A percentile compares a stretch with the other conserved stretches of the same genome.
phyloP scores from a whole-genome alignment of 2,329 filamentous ascomycete genomes.

The Sarocladium kiliense region DNA sequence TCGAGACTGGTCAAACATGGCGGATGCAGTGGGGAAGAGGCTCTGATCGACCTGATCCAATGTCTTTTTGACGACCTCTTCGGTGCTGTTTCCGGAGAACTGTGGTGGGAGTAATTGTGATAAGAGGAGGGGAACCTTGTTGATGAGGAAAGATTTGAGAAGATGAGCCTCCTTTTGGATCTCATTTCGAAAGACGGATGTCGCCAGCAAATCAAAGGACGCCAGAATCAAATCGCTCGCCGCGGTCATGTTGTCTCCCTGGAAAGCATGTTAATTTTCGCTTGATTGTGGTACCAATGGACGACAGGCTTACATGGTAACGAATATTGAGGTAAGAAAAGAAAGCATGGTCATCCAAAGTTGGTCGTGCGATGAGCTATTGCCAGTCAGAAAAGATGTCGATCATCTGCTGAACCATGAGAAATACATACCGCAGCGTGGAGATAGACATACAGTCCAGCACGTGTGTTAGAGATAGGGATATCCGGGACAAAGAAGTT shows the following conservation, averaged over 20 bases:
- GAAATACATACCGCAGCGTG: conserved; percentile 63
- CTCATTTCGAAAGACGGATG: conserved; percentile 68
- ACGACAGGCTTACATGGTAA: conserved; percentile 59
- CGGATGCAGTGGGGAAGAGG: conserved; percentile 58
- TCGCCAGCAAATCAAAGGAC: conserved; percentile 84
- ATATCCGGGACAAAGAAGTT: conserved; percentile 56
- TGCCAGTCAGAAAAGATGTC: conserved; percentile 80
- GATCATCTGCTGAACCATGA: conserved; percentile 58
- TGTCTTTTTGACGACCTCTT: conserved; percentile 67
- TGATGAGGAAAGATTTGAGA: conserved; percentile 80
- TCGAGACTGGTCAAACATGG: conserved; percentile 56
- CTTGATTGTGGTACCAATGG: too few species aligned
- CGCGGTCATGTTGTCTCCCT: conserved; percentile 73
- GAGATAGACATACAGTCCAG: conserved; percentile 79
- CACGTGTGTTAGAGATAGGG: conserved; percentile 68
- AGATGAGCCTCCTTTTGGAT: conserved; percentile 59
- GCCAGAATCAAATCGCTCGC: conserved; percentile 80
- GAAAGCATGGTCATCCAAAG: conserved; percentile 75
- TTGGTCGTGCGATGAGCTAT: conserved; percentile 62
- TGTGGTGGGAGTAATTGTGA: conserved; percentile 51
- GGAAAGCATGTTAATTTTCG: conserved; percentile 11
- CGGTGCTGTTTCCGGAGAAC: conserved; percentile 69
- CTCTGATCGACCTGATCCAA: conserved; percentile 77
- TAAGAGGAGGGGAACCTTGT: conserved; percentile 53
- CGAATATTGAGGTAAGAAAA: conserved; percentile 78